Evolutionary conservation across 768 basidiomycete species (phyloP), one percentile per base, ranked within the genome.

Genomic region (Leccinellum luteum): DNA sequence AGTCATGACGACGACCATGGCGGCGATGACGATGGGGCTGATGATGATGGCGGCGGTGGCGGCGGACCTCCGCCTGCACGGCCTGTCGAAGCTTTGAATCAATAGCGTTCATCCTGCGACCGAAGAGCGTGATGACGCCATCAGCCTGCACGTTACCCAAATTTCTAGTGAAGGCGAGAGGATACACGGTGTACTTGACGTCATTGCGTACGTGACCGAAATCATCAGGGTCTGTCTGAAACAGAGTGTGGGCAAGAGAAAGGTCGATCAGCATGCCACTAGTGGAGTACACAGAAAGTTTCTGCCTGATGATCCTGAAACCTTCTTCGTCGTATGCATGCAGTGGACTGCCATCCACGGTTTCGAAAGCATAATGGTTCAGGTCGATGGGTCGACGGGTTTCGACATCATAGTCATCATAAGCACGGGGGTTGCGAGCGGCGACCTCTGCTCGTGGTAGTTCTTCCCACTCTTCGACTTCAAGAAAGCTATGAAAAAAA

Each of bases 131-230:
- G 7, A 48, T 27, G 3, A 54, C 30, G 0, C 53, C 53, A 3
- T 54, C 32, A 0, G 53, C 53, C 17, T 54, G 53, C 0, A 54
- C 10, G 31, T 54, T 54, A 3, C 53, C 53, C 0, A 48, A 23
- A 6, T 19, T 4, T 3, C 53, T 15, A 1, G 53, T 54, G 53
- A 54, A 54, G 0, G 44, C 45, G 1, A 54, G 53, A 0, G 53
- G 53, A 48, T 54, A 54, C 1, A 54, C 15, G 1, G 53, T 45
- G 14, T 32, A 57, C 38, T 35, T 34, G n/a, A 47, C 25, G 12
- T 52, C 15, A 25, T 57, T 57, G 0, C 13, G 25, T 0, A 52
- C 56, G 5, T 57, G 50, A 0, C 51, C 19, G 2, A 28, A 52
- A 1, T 52, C 56, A 14, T 57, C 56, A 0, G 15, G 27, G 0